These are phyloP conservation scores for Amanita rubescens DNA, from an alignment of 768 basidiomycete species.

Conservation along the genomic window DNA sequence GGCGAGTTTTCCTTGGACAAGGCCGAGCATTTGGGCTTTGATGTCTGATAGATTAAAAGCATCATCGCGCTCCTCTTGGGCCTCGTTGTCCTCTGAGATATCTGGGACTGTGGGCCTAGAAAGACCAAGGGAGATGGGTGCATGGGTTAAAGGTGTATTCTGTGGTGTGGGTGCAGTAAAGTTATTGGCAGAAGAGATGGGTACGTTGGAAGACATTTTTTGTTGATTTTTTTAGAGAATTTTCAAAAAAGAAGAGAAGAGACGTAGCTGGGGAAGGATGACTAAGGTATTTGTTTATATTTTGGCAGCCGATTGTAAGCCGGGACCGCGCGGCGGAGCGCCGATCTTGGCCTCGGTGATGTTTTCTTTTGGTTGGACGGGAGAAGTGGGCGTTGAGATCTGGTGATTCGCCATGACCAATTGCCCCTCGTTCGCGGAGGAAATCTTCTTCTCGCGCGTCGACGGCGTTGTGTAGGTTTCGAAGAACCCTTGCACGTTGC, in stretches of 20 bases:
- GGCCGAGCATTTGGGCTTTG: conserved; percentile 73
- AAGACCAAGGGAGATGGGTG: conserved; percentile 70
- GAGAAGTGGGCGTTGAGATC: neutral
- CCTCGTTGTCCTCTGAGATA: conserved; percentile 67
- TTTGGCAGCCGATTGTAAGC: neutral
- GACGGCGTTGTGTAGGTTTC: conserved; percentile 2
- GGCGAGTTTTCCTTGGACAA: conserved; percentile 86
- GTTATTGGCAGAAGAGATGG: conserved; percentile 46
- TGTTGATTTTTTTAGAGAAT: neutral
- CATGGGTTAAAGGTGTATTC: conserved; percentile 83
- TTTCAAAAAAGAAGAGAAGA: neutral
- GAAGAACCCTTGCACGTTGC: neutral
- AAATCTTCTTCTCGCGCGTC: neutral
- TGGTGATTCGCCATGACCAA: conserved; percentile 3
- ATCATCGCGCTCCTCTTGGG: no score
- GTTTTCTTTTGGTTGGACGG: neutral
- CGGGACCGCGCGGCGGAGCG: neutral
- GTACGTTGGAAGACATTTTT: conserved; percentile 61
- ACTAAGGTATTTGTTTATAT: neutral
- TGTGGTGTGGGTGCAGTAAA: conserved; percentile 88
- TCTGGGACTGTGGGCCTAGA: conserved; percentile 87
- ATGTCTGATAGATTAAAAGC: no score
- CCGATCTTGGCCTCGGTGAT: neutral
- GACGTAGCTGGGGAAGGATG: neutral
- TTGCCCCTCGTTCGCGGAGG: neutral